A percentile compares a stretch with the other conserved stretches of the same genome.
Conservation (phyloP, 192 early-diverging fungal species). For the Phlyctochytrium bullatum region DNA sequence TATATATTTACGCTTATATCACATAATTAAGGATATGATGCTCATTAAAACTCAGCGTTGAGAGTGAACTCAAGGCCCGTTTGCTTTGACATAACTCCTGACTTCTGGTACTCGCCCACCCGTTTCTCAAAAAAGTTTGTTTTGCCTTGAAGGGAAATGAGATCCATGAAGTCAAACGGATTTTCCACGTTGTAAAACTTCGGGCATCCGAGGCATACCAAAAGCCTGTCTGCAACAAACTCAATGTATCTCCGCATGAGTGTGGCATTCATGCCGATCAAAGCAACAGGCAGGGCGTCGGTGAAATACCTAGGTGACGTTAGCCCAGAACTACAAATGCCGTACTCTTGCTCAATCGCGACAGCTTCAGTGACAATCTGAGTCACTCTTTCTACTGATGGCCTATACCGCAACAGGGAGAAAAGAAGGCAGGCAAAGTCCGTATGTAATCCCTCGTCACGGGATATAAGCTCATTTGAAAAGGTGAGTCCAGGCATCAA, state of each 20-base stretch:
- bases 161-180: constrained; percentile 99
- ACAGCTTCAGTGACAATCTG: constrained; percentile 86
- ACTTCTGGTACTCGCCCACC: constrained; percentile 94
- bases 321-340: neutral
- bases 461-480: constrained; percentile 95
- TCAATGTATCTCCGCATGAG: constrained; percentile 98
- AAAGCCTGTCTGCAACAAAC: constrained; percentile 94
- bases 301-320: constrained; percentile 63
- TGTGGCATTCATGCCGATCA: constrained; percentile 96
- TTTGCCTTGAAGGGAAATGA: constrained; percentile 97
- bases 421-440: constrained; percentile 98
- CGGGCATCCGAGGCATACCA: constrained; percentile 80
- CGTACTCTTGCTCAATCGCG: constrained; percentile 79
- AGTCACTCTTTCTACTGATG: constrained; percentile 58
- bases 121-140: constrained; percentile 99
- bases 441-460: constrained; percentile 95
- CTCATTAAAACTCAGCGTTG: constrained; percentile 36
- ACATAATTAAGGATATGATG: no score
- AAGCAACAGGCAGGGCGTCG: constrained; percentile 83
- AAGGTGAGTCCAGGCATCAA: constrained; percentile 97
- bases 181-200: constrained; percentile 87
- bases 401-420: constrained; percentile 74
- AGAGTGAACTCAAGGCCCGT: constrained; percentile 40
- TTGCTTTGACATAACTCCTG: constrained; percentile 65
- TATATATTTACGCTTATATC: no score